phyloP scores from a whole-genome alignment of 768 basidiomycete genomes.

The Mycena haematopus region DNA sequence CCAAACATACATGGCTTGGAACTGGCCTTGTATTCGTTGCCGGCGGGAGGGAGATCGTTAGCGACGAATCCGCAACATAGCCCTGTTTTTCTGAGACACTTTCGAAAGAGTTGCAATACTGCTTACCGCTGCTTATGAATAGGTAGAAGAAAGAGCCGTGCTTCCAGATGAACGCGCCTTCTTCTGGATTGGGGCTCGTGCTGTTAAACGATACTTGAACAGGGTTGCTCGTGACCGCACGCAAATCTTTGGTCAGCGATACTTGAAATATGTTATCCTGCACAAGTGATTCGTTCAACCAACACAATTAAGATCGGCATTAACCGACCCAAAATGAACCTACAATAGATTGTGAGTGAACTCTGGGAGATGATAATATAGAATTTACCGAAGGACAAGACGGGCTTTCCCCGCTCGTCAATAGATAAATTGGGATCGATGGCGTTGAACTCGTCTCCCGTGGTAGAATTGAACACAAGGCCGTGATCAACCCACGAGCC shows the following conservation, averaged over 20 bases:
- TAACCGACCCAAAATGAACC: constrained; percentile 24
- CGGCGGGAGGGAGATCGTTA: constrained; percentile 19
- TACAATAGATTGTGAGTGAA: background rate
- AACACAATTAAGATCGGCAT: background rate
- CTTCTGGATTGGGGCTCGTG: constrained; percentile 23
- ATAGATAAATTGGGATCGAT: constrained; percentile 24
- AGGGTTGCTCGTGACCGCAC: constrained; percentile 7
- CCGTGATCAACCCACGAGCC: constrained; percentile 26
- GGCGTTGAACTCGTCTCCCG: constrained; percentile 25
- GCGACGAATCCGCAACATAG: constrained; percentile 25
- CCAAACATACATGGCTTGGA: background rate
- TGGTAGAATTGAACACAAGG: constrained; percentile 20
- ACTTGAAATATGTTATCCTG: constrained; percentile 24
- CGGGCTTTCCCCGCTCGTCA: constrained; percentile 19
- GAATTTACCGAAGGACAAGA: constrained; percentile 13
- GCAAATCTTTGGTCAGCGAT: constrained; percentile 10
- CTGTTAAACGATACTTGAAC: constrained; percentile 25
- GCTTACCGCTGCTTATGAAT: constrained; percentile 26
- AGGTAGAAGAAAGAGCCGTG: constrained; percentile 22
- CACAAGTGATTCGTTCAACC: background rate
- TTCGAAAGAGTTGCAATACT: background rate
- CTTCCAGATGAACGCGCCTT: constrained; percentile 26
- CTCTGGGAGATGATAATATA: background rate
- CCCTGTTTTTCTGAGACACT: background rate
- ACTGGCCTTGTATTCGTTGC: constrained; percentile 21